Base-by-base conservation (phyloP, 345 rosid species). In the Gossypium australe region DNA sequence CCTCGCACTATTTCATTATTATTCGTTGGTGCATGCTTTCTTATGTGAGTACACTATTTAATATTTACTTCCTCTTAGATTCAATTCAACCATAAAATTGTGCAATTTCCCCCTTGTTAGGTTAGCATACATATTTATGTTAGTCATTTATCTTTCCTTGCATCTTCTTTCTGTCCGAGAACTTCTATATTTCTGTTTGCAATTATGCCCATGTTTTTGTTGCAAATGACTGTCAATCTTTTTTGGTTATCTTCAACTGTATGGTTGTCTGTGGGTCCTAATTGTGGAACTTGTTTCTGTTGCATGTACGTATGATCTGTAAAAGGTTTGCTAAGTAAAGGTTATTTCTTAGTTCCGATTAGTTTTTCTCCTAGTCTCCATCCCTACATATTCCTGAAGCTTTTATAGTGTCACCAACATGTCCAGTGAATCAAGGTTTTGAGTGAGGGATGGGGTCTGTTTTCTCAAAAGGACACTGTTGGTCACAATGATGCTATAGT, bases 1-100 rank as follows among this genome's bases (percentile, higher is more conserved):
- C 99, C 99, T 82, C 97, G 90, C 59, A 93, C 99, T 16, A 87
- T 95, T 80, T 85, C 98, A 44, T 79, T 93, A 78, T 86, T 95
- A 79, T 89, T 95, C 61, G 78, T 95, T 74, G 99, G 99, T 78
- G 96, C 99, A 14, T 95, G 98, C 79, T 88, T 91, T 75, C 85
- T 95, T 64, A 95, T 95, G 99, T 95, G 78, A 93, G 94, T 86
- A 10, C 70, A 45, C n/a, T 60, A 11, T 44, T 69, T 11, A 27
- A 41, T 68, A 20, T 25, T 3, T 52, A 6, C 6, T 44, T 76
- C 44, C 20, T 55, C 3, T 38, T 72, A 24, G 34, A 9, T 56
- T 56, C 45, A 59, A 52, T 41, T 34, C 11, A 25, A 29, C 34
- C 3, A 18, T 41, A 4, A 52, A 5, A 56, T 65, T 7, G 48